phyloP scores from a whole-genome alignment of 169 alveolate species.

The Plasmodium ovale region DNA sequence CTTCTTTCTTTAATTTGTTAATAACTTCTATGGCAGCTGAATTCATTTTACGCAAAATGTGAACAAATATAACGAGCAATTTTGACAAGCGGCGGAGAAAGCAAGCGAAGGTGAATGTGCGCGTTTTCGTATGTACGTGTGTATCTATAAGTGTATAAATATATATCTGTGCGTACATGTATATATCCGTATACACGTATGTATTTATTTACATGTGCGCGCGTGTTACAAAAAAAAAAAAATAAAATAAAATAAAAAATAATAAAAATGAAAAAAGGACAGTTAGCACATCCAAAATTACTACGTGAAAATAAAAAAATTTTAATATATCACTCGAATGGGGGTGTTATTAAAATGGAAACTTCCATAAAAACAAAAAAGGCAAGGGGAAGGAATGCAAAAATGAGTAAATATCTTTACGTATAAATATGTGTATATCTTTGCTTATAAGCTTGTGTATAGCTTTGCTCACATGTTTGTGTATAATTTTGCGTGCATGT shows the following conservation, averaged over 20 bases:
- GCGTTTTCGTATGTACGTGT: neutral
- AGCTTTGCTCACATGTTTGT: too few relatives aligned
- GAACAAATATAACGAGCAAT: neutral
- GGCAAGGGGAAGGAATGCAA: neutral
- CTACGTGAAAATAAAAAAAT: neutral
- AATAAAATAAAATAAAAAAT: too few relatives aligned
- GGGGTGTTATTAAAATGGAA: neutral
- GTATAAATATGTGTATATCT: neutral
- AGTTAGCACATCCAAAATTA: neutral
- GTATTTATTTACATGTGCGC: too few relatives aligned
- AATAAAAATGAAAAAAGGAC: neutral
- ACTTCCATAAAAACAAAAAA: neutral
- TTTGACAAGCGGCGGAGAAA: too few relatives aligned
- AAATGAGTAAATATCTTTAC: too few relatives aligned
- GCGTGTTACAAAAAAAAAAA: too few relatives aligned
- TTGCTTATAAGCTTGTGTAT: neutral
- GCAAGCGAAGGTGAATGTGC: too few relatives aligned
- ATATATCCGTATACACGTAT: neutral
- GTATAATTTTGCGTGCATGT: neutral
- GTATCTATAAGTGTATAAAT: neutral
- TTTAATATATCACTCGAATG: neutral
- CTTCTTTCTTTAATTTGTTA: conserved; percentile 63
- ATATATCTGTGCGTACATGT: neutral
- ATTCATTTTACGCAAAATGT: conserved; percentile 19
- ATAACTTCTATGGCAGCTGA: conserved; percentile 68